These are phyloP conservation scores for Gossypium trilobum DNA, from an alignment of 441 rosid genomes.

Conservation along the genomic window DNA sequence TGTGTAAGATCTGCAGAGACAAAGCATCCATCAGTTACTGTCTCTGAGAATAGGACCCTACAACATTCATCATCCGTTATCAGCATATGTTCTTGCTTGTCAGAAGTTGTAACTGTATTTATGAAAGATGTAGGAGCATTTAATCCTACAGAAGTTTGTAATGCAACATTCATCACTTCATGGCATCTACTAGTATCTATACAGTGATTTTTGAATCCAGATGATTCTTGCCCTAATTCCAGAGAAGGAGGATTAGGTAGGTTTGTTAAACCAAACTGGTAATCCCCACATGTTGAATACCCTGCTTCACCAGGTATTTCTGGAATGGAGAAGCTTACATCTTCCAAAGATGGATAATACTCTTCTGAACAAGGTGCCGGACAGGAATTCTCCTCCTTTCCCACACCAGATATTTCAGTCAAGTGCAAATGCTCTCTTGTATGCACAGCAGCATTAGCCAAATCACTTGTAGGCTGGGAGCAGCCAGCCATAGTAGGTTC, in stretches of 20 bases:
- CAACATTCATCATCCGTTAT: slow-evolving; percentile 87
- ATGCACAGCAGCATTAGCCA: slow-evolving; percentile 33
- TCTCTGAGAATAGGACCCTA: slow-evolving; percentile 61
- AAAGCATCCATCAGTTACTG: slow-evolving; percentile 30
- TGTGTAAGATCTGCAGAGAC: slow-evolving; percentile 34
- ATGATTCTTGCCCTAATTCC: slow-evolving; percentile 42
- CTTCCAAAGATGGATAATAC: slow-evolving; percentile 46
- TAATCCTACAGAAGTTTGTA: slow-evolving; percentile 38
- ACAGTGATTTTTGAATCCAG: slow-evolving; percentile 37
- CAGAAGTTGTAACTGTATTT: slow-evolving; percentile 27
- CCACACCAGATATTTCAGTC: slow-evolving; percentile 35
- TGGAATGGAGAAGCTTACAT: slow-evolving; percentile 42
- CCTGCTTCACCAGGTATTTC: slow-evolving; percentile 51
- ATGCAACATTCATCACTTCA: slow-evolving; percentile 36
- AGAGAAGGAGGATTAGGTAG: slow-evolving; percentile 36
- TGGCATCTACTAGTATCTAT: slow-evolving; percentile 33
- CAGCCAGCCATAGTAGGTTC: slow-evolving; percentile 47
- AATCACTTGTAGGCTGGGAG: slow-evolving; percentile 57
- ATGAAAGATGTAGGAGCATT: slow-evolving; percentile 36
- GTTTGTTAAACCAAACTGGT: slow-evolving; percentile 42
- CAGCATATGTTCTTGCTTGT: slow-evolving; percentile 45
- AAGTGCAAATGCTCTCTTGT: slow-evolving; percentile 39
- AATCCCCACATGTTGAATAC: slow-evolving; percentile 35
- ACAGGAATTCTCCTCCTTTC: slow-evolving; percentile 46
- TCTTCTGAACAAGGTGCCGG: slow-evolving; percentile 55